Evolutionary conservation across 371 early-diverging fungal genomes (phyloP), one percentile per base, ranked within the genome.

Genomic region (Mortierella sp.): DNA sequence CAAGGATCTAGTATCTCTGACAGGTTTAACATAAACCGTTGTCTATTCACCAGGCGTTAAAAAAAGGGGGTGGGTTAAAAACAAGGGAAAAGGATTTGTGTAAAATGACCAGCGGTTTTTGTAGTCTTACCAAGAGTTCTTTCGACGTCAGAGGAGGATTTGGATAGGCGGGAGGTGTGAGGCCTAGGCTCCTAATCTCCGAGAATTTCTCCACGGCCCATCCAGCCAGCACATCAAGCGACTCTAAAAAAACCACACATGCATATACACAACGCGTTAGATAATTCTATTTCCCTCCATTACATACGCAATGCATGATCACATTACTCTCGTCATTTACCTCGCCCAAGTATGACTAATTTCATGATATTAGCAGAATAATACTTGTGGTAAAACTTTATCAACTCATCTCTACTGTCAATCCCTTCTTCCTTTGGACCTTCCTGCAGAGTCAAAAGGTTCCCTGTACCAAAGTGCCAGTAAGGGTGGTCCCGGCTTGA

Each of bases 361-460:
- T 93, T 93, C 98, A 97, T 98, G 28, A 96, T 93, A 69, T 96
- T 96, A 20, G 97, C 92, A 37, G 96, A 96, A 78, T 98, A 98
- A 80, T 95, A 95, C 58, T 86, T 84, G 43, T 90, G 89, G 78
- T 98, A 94, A 78, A 97, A 97, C 54, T 95, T 90, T 28, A 98
- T 80, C 43, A 97, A 85, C 64, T 92, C 91, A 11, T 91, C 87
- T 20, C 97, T 90, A 51, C 95, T 88, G 76, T 98, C 92, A 39
- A 95, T 78, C 6, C 94, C 96, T 40, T 88, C 85, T 14, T 66
- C 43, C 26, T 85, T 84, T 0, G 98, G 96, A 1, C 86, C 83
- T 3, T 91, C 93, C 45, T 84, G 84, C 14, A 98, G 86, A 0
- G 98, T 96, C 40, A 93, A 88, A 67, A 94, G 77, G 75, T 91